These are phyloP conservation scores for Cadophora malorum DNA, from an alignment of 2,329 filamentous ascomycete species.

Conservation along the genomic window DNA sequence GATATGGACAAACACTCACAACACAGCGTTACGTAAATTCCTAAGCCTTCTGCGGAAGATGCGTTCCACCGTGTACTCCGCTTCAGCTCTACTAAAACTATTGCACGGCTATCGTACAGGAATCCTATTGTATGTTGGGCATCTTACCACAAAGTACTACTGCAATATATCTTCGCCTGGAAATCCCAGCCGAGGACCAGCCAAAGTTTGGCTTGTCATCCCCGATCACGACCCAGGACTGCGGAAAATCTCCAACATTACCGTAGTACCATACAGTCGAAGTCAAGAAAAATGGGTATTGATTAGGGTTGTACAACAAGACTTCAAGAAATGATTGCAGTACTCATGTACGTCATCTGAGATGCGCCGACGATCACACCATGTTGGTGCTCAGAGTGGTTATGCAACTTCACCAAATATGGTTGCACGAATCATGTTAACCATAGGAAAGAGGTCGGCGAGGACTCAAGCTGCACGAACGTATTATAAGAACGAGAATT, in stretches of 20 bases:
- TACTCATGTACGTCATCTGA: neutral
- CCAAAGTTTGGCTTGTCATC: neutral
- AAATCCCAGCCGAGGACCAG: neutral
- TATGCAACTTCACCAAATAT: neutral
- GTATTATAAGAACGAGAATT: neutral
- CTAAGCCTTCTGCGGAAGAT: neutral
- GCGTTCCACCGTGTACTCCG: neutral
- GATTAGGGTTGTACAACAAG: no score
- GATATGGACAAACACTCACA: no score
- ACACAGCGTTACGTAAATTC: neutral
- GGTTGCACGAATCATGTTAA: neutral
- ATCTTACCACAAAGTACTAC: no score
- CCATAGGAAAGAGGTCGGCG: neutral
- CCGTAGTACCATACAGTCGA: neutral
- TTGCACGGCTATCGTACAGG: neutral
- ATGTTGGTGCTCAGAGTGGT: neutral
- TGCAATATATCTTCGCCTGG: no score
- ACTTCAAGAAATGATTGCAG: no score
- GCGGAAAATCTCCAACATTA: neutral
- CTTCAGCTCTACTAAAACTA: neutral
- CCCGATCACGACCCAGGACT: no score
- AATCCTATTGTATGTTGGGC: no score
- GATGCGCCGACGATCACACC: neutral
- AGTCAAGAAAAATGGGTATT: neutral
- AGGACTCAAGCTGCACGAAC: neutral